These are phyloP conservation scores for Ceratobasidium sp. DNA, from an alignment of 1,284 basidiomycete genomes.

Conservation along the genomic window DNA sequence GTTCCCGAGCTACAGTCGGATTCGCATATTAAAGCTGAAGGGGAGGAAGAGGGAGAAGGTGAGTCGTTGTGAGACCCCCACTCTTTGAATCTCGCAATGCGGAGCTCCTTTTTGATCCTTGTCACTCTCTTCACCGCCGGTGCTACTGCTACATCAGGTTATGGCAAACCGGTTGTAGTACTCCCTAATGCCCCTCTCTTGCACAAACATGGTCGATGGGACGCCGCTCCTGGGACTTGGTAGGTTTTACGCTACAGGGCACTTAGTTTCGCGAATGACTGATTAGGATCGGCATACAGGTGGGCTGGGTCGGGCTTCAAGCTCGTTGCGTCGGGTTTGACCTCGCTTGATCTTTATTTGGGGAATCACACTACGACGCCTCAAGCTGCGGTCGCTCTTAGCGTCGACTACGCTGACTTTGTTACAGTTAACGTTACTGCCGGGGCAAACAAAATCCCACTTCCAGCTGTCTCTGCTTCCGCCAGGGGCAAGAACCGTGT, in stretches of 20 bases:
- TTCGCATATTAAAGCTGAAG: neutral
- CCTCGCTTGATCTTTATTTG: conserved; percentile 63
- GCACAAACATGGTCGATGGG: conserved; percentile 56
- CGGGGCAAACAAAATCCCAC: conserved; percentile 64
- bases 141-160: conserved; percentile 4
- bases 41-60: neutral
- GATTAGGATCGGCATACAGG: neutral
- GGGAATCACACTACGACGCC: conserved; percentile 67
- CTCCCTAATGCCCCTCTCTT: conserved; percentile 3
- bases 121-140: neutral
- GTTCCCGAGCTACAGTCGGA: neutral
- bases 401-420: conserved; percentile 65
- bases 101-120: neutral
- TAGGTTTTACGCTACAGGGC: conserved; percentile 53
- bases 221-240: conserved; percentile 59
- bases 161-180: conserved; percentile 5
- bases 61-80: neutral
- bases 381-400: conserved; percentile 63
- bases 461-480: conserved; percentile 50
- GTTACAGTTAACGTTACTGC: conserved; percentile 64
- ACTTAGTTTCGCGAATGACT: neutral
- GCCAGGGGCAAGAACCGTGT: conserved; percentile 53
- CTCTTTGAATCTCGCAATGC: neutral
- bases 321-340: conserved; percentile 63
- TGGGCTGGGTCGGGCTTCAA: conserved; percentile 71